Percentiles rank a stretch among this genome's conserved stretches.
These are phyloP conservation scores for Fraxinus xanthoxyloides DNA, from an alignment of 305 asterid species.

Conservation along the genomic window DNA sequence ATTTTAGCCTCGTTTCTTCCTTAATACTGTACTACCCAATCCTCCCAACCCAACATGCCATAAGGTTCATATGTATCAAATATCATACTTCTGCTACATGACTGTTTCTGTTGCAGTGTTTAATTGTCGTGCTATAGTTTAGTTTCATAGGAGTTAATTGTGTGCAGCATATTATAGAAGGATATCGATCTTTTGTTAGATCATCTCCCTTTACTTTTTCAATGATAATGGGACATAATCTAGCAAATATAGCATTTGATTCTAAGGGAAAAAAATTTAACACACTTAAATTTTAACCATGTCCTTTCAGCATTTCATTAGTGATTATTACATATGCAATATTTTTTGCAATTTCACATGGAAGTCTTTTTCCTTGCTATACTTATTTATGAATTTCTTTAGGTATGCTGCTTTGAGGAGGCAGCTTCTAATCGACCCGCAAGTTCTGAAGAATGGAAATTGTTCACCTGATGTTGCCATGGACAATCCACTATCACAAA, in stretches of 20 bases:
- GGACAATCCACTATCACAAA: conserved; percentile 91
- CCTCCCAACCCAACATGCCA: not conserved
- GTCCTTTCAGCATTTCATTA: not conserved
- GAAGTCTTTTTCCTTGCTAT: not conserved
- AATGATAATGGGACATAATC: not conserved
- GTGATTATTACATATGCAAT: not conserved
- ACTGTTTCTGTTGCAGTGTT: not conserved
- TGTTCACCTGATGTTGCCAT: conserved; percentile 73
- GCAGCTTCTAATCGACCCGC: conserved; percentile 81
- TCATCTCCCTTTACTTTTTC: not conserved
- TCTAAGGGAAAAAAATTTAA: not conserved
- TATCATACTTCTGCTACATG: not conserved
- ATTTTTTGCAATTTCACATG: not conserved
- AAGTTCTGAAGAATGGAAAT: conserved; percentile 67
- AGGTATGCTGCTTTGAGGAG: conserved; percentile 90
- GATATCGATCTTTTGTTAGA: not conserved
- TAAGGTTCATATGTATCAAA: not conserved
- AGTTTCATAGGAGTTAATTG: not conserved
- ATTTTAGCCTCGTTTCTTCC: not conserved
- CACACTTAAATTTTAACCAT: not conserved
- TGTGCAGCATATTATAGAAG: not conserved
- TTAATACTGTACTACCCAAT: not conserved
- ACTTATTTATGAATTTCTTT: conserved; percentile 10
- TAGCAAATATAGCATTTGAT: not conserved
- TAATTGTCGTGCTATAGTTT: not conserved